Base-by-base conservation (phyloP, 148 eudicot genomes). In the Rhododendron simsii region DNA sequence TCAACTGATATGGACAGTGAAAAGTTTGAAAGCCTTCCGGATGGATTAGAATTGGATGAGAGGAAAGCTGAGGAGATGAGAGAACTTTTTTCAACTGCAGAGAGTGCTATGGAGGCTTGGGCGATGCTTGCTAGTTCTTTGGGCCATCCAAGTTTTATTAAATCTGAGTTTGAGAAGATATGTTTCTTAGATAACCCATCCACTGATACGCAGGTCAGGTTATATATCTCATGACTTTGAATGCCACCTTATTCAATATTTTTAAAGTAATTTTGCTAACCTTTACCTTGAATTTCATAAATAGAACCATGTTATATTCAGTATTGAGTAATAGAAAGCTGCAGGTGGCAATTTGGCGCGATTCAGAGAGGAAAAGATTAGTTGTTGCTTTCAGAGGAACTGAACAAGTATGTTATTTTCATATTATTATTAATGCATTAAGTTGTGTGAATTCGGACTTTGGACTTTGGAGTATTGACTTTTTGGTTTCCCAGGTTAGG, bases 41-140 rank as follows among this genome's bases (percentile, higher is more conserved):
- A 84, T 85, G 89, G 83, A 86, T 79, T 87, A 83, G 85, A 85
- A 85, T 80, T 95, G 86, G 94, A 93, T 87, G 96, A 95, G 87
- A 92, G 85, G 83, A 91, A 84, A 89, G 94, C 95, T 85, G 95
- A 92, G 91, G 98, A 97, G 91, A 95, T 93, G 96, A 97, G 90
- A 87, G 91, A 88, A 47, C 96, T 97, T 35, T 97, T 97, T 88
- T 92, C 93, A 85, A 92, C 95, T 63, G 99, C 99, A 81, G 99
- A 97, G 89, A 97, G 93, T 93, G 99, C 99, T 74, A 97, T 97
- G 98, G 99, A 95, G 85, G 99, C 99, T 86, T 97, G 99, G 99
- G 96, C 99, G 76, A 90, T 97, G 99, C 95, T 97, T 84, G 98
- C 98, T 71, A 92, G 93, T 88, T 92, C 99, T 65, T 65, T 94